A percentile compares a stretch with the other conserved stretches of the same genome.
Evolutionary conservation across 305 asterid genomes (phyloP).

Genomic region (Plantago rigida): DNA sequence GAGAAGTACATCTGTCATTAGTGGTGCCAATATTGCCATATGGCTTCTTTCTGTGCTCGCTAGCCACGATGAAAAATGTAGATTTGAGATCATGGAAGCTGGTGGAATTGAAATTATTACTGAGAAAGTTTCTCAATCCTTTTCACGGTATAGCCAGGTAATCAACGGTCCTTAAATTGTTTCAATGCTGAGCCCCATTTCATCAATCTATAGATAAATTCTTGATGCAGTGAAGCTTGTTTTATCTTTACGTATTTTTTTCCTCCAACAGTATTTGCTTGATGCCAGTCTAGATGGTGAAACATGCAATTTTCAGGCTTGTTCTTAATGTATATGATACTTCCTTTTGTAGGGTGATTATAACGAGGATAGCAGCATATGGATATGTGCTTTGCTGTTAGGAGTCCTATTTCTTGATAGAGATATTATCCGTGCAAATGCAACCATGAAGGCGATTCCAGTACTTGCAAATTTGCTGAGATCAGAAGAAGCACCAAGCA

Average conservation of each 20-base stretch:
- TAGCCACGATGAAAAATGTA: constrained; percentile 61
- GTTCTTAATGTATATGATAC: background rate
- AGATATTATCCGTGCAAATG: constrained; percentile 74
- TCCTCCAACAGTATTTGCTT: background rate
- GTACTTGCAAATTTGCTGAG: constrained; percentile 72
- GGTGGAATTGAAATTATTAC: constrained; percentile 91
- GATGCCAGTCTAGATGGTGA: constrained; percentile 15
- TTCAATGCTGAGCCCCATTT: constrained; percentile 8
- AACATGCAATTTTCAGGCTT: constrained; percentile 14
- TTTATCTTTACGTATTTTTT: background rate
- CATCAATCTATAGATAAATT: background rate
- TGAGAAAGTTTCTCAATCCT: constrained; percentile 64
- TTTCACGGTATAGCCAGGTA: constrained; percentile 66
- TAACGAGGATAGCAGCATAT: constrained; percentile 74
- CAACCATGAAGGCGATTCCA: constrained; percentile 82
- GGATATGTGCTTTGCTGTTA: constrained; percentile 76
- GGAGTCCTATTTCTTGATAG: constrained; percentile 82
- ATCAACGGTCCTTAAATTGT: background rate
- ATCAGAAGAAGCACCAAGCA: constrained; percentile 77
- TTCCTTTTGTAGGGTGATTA: constrained; percentile 53
- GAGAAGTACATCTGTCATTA: constrained; percentile 61
- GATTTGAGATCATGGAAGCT: constrained; percentile 76
- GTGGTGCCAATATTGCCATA: constrained; percentile 64
- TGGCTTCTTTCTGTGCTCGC: constrained; percentile 94
- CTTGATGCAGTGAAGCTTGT: constrained; percentile 5